Conservation (phyloP, 805 yeast species). For the Starmera quercuum region DNA sequence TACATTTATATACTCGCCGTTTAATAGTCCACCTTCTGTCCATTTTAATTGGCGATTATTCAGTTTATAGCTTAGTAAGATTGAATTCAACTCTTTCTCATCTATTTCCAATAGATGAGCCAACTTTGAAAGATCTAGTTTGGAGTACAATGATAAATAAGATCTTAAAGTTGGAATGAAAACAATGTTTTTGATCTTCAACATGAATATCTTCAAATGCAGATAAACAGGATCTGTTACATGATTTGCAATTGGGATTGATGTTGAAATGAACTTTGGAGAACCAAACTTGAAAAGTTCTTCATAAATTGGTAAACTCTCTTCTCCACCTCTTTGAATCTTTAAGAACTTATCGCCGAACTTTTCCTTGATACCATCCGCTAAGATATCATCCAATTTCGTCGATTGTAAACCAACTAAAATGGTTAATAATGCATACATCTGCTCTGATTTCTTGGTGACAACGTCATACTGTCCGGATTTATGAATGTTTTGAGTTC, state of each 20-base stretch:
- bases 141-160: slow-evolving; percentile 38
- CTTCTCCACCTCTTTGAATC: slow-evolving; percentile 35
- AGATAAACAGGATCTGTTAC: slow-evolving; percentile 33
- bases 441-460: slow-evolving; percentile 41
- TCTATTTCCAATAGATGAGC: slow-evolving; percentile 29
- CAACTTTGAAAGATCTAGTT: slow-evolving; percentile 35
- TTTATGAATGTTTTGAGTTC: slow-evolving; percentile 35
- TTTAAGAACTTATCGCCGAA: slow-evolving; percentile 36
- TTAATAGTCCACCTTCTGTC: slow-evolving; percentile 31
- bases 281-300: slow-evolving; percentile 39
- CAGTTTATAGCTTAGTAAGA: slow-evolving; percentile 35
- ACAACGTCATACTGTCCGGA: slow-evolving; percentile 38
- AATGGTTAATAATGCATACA: slow-evolving; percentile 41
- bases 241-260: slow-evolving; percentile 25
- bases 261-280: slow-evolving; percentile 39
- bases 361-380: slow-evolving; percentile 36
- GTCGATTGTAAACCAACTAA: slow-evolving; percentile 39
- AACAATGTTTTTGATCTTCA: slow-evolving; percentile 29
- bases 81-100: slow-evolving; percentile 27
- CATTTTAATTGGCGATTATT: slow-evolving; percentile 37
- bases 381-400: slow-evolving; percentile 37
- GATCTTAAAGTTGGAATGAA: slow-evolving; percentile 34
- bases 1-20: slow-evolving; percentile 31
- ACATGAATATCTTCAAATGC: slow-evolving; percentile 36
- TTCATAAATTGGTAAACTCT: slow-evolving; percentile 32